Conservation (phyloP, 2,329 filamentous ascomycete genomes). For the Podosphaera xanthii region DNA sequence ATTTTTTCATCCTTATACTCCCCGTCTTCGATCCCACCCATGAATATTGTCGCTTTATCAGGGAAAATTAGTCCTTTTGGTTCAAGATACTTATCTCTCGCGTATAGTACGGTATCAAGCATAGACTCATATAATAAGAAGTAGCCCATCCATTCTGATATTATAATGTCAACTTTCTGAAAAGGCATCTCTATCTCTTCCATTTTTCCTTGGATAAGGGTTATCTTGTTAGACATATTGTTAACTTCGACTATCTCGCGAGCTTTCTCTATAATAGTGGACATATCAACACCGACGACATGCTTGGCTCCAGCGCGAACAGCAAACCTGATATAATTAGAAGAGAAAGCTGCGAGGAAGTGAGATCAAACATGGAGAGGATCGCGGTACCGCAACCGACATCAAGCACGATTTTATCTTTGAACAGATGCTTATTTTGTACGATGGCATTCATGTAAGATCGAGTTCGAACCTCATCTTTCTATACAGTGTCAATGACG, state of each 20-base stretch:
- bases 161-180: conserved; percentile 95
- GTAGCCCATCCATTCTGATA: conserved; percentile 99
- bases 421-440: conserved; percentile 86
- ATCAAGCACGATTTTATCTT: conserved; percentile 83
- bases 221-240: conserved; percentile 88
- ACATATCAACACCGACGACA: conserved; percentile 98
- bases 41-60: conserved; percentile 93
- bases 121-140: conserved; percentile 98
- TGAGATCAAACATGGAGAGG: conserved; percentile 66
- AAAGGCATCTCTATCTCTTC: conserved; percentile 88
- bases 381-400: conserved; percentile 95
- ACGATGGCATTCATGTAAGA: conserved; percentile 96
- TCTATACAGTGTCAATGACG: conserved; percentile 27
- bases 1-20: conserved; percentile 99
- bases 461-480: conserved; percentile 91
- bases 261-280: conserved; percentile 97
- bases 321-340: conserved; percentile 49
- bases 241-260: conserved; percentile 83
- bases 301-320: conserved; percentile 92
- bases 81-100: conserved; percentile 72
- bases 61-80: conserved; percentile 90
- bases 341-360: conserved; percentile 4
- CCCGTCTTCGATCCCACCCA: conserved; percentile 92
- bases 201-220: conserved; percentile 97
- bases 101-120: conserved; percentile 94